phyloP scores from a whole-genome alignment of 202 grass and related monocot species.

The Saccharum hybrid region DNA sequence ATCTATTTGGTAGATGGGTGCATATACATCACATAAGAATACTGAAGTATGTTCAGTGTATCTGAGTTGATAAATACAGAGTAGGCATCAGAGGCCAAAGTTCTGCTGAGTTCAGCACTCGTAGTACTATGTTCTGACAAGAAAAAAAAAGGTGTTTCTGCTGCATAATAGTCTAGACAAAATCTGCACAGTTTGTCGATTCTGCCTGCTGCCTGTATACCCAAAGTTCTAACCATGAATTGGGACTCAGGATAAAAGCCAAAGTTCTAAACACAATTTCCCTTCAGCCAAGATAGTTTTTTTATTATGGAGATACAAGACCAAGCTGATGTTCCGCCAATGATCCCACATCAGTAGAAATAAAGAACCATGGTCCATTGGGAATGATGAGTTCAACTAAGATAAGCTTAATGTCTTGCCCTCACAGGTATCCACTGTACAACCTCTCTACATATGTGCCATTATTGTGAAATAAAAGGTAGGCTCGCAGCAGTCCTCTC shows the following conservation, averaged over 20 bases:
- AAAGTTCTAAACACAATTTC: background rate
- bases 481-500: background rate
- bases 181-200: background rate
- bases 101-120: constrained; percentile 9
- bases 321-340: background rate
- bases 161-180: background rate
- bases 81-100: background rate
- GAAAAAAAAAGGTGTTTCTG: background rate
- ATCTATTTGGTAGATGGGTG: constrained; percentile 5
- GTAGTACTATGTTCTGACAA: background rate
- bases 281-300: background rate
- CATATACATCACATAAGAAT: constrained; percentile 24
- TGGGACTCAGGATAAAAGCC: constrained; percentile 14
- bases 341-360: background rate
- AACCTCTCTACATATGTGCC: constrained; percentile 1
- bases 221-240: background rate
- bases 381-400: constrained; percentile 26
- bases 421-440: background rate
- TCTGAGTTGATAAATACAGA: background rate
- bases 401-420: constrained; percentile 1
- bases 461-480: constrained; percentile 26
- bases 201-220: constrained; percentile 13
- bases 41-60: constrained; percentile 19
- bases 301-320: background rate
- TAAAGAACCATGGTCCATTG: constrained; percentile 12